These are phyloP conservation scores for Aureoboletus auriporus DNA, from an alignment of 768 basidiomycete genomes.

Conservation along the genomic window DNA sequence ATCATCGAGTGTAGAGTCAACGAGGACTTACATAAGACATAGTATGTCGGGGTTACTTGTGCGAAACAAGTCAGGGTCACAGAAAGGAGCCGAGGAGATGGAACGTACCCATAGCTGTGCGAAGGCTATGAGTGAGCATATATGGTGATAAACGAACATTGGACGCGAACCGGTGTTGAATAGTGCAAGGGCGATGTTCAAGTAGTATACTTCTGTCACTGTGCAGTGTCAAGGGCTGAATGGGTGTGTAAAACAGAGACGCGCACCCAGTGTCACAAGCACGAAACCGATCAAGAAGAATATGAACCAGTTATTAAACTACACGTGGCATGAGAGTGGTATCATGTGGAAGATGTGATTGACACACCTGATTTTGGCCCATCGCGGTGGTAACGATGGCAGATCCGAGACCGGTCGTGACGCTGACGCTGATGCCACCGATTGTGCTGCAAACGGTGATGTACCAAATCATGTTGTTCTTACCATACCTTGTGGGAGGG, in stretches of 20 bases:
- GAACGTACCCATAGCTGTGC: slow-evolving; percentile 61
- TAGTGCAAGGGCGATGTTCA: slow-evolving; percentile 92
- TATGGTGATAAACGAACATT: neutral
- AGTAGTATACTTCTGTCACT: slow-evolving; percentile 92
- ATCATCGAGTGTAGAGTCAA: neutral
- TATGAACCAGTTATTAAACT: slow-evolving; percentile 92
- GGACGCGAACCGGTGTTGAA: slow-evolving; percentile 77
- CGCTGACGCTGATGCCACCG: slow-evolving; percentile 91
- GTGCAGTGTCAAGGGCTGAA: slow-evolving; percentile 6
- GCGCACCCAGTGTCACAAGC: slow-evolving; percentile 71
- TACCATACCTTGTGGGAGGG: slow-evolving; percentile 62
- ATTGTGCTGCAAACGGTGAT: slow-evolving; percentile 95
- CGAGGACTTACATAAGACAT: slow-evolving; percentile 64
- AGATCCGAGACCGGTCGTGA: slow-evolving; percentile 89
- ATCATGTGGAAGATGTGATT: neutral
- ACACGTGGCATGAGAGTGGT: slow-evolving; percentile 1
- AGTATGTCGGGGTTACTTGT: slow-evolving; percentile 82
- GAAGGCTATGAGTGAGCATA: neutral
- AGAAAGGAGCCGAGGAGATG: slow-evolving; percentile 1
- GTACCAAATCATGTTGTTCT: slow-evolving; percentile 92
- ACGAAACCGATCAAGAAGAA: slow-evolving; percentile 87
- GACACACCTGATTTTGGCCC: slow-evolving; percentile 72
- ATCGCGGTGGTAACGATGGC: slow-evolving; percentile 78
- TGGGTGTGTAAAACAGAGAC: neutral
- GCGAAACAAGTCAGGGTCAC: slow-evolving; percentile 15